Percentiles rank a stretch among this genome's conserved stretches.
Conservation (phyloP, 306 rosid species). For the Myrica gale region DNA sequence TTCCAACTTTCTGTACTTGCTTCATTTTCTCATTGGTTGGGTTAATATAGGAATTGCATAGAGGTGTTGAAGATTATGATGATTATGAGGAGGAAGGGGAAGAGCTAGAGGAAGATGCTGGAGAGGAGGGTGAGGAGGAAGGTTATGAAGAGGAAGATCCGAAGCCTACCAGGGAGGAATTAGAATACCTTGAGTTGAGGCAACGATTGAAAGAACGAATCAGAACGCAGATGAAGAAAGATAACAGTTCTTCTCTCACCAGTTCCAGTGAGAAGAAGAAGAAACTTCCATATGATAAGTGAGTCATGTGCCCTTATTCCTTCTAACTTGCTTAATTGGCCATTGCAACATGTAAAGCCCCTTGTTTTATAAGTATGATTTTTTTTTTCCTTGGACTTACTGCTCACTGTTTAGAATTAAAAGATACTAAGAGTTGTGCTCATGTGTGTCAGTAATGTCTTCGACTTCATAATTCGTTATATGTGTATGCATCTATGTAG, state of each 20-base stretch:
- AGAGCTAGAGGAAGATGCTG: slow-evolving; percentile 41
- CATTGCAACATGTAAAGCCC: background rate
- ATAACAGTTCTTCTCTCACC: slow-evolving; percentile 37
- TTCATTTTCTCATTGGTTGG: background rate
- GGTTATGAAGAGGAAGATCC: slow-evolving; percentile 52
- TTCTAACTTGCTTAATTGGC: background rate
- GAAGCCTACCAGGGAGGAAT: slow-evolving; percentile 65
- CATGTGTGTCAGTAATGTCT: background rate
- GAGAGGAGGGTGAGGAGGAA: slow-evolving; percentile 44
- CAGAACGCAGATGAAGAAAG: slow-evolving; percentile 58
- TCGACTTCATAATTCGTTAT: background rate
- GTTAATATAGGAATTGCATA: slow-evolving; percentile 35
- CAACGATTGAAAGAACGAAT: slow-evolving; percentile 63
- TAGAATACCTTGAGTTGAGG: slow-evolving; percentile 69
- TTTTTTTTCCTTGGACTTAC: background rate
- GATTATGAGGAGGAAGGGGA: slow-evolving; percentile 53
- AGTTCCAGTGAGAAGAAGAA: slow-evolving; percentile 43
- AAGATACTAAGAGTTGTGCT: background rate
- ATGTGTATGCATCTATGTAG: no score
- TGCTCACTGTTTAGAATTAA: background rate
- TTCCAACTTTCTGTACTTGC: background rate
- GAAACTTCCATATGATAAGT: slow-evolving; percentile 70
- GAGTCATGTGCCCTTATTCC: slow-evolving; percentile 32
- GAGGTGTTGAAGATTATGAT: slow-evolving; percentile 40
- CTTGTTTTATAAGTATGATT: background rate